Evolutionary conservation across 345 rosid species (phyloP).

Genomic region (Sapria himalayana): DNA sequence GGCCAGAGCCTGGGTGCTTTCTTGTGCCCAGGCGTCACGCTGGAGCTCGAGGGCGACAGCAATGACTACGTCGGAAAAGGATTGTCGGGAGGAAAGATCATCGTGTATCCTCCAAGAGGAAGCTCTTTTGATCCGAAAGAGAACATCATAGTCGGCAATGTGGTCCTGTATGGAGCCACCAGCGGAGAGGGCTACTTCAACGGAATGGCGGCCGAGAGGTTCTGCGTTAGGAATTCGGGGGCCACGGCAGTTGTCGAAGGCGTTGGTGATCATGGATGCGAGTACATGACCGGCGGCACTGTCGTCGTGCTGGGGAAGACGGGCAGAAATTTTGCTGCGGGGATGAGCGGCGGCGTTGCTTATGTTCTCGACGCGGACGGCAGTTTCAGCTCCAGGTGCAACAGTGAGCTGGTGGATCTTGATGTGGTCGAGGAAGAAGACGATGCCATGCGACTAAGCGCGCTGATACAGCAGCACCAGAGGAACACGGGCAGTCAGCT

Average conservation of each 20-base stretch:
- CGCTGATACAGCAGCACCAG: slow-evolving; percentile 98
- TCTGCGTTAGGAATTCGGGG: slow-evolving; percentile 96
- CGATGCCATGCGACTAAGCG: slow-evolving; percentile 59
- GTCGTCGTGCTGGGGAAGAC: slow-evolving; percentile 94
- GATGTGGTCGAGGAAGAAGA: slow-evolving; percentile 88
- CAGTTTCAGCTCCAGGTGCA: slow-evolving; percentile 64
- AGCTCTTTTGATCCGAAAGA: slow-evolving; percentile 92
- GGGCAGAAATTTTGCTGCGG: slow-evolving; percentile 98
- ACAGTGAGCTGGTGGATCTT: slow-evolving; percentile 78
- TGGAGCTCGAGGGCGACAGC: slow-evolving; percentile 94
- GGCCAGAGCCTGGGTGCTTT: slow-evolving; percentile 98
- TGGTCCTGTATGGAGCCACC: slow-evolving; percentile 91
- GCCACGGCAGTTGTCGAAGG: slow-evolving; percentile 98
- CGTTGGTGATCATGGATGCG: slow-evolving; percentile 99
- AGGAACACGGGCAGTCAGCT: slow-evolving; percentile 77
- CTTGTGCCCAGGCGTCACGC: slow-evolving; percentile 66
- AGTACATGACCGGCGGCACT: slow-evolving; percentile 98
- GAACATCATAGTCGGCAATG: slow-evolving; percentile 88
- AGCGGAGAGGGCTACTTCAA: slow-evolving; percentile 84
- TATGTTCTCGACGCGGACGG: slow-evolving; percentile 79
- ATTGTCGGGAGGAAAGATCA: slow-evolving; percentile 85
- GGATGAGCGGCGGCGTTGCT: slow-evolving; percentile 99
- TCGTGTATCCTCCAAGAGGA: slow-evolving; percentile 80
- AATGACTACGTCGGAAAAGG: slow-evolving; percentile 99
- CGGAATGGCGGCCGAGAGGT: slow-evolving; percentile 99